These are phyloP conservation scores for Amanita subjunquillea DNA, from an alignment of 768 basidiomycete genomes.

Conservation along the genomic window DNA sequence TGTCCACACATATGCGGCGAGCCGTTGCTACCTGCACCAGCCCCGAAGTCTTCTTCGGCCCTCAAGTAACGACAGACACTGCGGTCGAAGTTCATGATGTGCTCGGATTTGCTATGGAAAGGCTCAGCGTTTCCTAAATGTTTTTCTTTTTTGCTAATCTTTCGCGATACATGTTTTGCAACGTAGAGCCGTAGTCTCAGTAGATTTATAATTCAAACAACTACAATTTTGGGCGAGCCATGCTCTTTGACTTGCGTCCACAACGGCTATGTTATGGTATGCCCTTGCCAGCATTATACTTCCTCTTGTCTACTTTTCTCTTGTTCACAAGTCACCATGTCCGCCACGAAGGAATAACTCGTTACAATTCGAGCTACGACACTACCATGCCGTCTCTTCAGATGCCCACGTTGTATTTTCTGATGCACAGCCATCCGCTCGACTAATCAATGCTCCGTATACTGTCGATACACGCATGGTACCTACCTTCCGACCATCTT, in stretches of 20 bases:
- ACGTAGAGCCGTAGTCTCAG: background rate
- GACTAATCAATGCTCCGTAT: slow-evolving; percentile 17
- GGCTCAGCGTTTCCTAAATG: slow-evolving; percentile 22
- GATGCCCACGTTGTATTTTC: slow-evolving; percentile 44
- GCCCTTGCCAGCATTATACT: slow-evolving; percentile 38
- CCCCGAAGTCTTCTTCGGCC: slow-evolving; percentile 81
- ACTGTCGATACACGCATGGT: slow-evolving; percentile 26
- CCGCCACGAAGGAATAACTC: slow-evolving; percentile 2
- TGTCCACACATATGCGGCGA: slow-evolving; percentile 89
- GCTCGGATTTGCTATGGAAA: slow-evolving; percentile 56
- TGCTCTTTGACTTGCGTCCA: slow-evolving; percentile 1
- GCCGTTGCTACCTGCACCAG: slow-evolving; percentile 93
- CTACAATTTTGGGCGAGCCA: background rate
- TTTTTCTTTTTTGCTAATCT: background rate
- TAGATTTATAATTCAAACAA: background rate
- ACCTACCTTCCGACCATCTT: slow-evolving; percentile 34
- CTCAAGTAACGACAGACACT: slow-evolving; percentile 7
- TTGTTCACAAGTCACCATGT: slow-evolving; percentile 2
- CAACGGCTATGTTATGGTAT: slow-evolving; percentile 37
- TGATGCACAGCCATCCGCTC: slow-evolving; percentile 23
- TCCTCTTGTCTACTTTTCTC: slow-evolving; percentile 25
- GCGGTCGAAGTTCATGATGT: slow-evolving; percentile 36
- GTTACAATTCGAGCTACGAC: slow-evolving; percentile 47
- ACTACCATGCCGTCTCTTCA: slow-evolving; percentile 45
- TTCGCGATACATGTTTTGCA: background rate